These are phyloP conservation scores for Xylaria flabelliformis DNA, from an alignment of 495 filamentous ascomycete genomes.

Conservation along the genomic window DNA sequence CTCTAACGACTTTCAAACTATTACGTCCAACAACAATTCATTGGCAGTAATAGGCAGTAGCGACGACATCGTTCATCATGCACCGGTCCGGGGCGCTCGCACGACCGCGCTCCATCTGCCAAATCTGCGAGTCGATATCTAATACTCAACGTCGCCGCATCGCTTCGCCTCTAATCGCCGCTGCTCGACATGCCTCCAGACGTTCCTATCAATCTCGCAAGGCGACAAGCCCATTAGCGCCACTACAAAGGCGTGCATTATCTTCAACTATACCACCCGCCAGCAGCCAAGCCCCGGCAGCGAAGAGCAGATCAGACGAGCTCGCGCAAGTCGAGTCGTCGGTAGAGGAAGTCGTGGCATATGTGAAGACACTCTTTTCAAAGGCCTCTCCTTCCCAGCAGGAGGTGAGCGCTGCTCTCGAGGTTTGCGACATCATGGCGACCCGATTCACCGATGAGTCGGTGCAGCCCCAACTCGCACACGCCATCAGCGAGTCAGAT, in stretches of 20 bases:
- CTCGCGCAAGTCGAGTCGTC: constrained; percentile 25
- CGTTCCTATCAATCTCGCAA: background rate
- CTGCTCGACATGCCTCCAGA: constrained; percentile 22
- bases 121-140: constrained; percentile 39
- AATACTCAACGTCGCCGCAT: constrained; percentile 27
- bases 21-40: background rate
- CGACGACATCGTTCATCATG: constrained; percentile 23
- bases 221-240: constrained; percentile 14
- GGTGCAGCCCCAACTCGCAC: constrained; percentile 31
- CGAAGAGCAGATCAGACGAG: constrained; percentile 4
- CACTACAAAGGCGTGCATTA: constrained; percentile 17
- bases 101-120: constrained; percentile 33
- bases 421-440: constrained; percentile 35
- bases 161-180: constrained; percentile 21
- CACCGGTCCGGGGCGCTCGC: constrained; percentile 28
- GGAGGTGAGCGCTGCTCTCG: constrained; percentile 32
- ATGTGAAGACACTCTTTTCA: constrained; percentile 27
- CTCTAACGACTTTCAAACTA: background rate
- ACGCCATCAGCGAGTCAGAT: constrained; percentile 32
- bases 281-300: constrained; percentile 16
- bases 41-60: background rate
- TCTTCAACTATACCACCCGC: constrained; percentile 27
- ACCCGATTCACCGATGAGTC: constrained; percentile 33
- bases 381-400: constrained; percentile 33
- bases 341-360: constrained; percentile 30